phyloP scores from a whole-genome alignment of 2,329 filamentous ascomycete species.

The Penicillium thymicola region DNA sequence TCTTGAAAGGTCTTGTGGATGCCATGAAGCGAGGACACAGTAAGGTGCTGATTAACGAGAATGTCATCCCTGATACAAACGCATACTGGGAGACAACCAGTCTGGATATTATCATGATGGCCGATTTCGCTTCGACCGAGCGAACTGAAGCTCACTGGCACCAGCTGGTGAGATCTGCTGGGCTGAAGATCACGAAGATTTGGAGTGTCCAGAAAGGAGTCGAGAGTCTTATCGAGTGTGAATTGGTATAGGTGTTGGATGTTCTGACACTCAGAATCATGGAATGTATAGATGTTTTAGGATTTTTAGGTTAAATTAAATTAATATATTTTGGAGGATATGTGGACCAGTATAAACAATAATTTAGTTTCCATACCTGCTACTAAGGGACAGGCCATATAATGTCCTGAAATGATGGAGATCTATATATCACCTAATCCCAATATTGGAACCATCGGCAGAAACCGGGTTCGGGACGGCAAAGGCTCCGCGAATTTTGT shows the following conservation, averaged over 20 bases:
- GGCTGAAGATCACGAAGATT: conserved; percentile 38
- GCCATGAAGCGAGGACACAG: conserved; percentile 40
- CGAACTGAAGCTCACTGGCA: conserved; percentile 42
- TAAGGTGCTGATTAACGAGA: conserved; percentile 47
- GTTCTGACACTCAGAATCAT: not conserved
- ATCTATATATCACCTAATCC: not conserved
- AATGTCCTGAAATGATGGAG: not conserved
- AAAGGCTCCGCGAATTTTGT: conserved; percentile 8
- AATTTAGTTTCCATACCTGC: not conserved
- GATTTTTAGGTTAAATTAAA: too few relatives aligned
- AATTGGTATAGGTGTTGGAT: conserved; percentile 9
- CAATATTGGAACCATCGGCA: conserved; percentile 14
- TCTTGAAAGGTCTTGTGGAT: conserved; percentile 22
- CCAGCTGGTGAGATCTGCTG: conserved; percentile 30
- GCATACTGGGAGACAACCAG: conserved; percentile 33
- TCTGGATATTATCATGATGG: conserved; percentile 47
- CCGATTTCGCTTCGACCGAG: conserved; percentile 37
- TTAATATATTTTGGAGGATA: not conserved
- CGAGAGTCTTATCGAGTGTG: conserved; percentile 28
- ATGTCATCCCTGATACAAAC: conserved; percentile 39
- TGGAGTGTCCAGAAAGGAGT: conserved; percentile 25
- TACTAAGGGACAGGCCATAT: not conserved
- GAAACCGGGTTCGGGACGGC: conserved; percentile 17
- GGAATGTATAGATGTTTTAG: too few relatives aligned
- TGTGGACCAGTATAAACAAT: not conserved